Conservation (phyloP, 1,284 basidiomycete species). For the Pterulicium gracile region DNA sequence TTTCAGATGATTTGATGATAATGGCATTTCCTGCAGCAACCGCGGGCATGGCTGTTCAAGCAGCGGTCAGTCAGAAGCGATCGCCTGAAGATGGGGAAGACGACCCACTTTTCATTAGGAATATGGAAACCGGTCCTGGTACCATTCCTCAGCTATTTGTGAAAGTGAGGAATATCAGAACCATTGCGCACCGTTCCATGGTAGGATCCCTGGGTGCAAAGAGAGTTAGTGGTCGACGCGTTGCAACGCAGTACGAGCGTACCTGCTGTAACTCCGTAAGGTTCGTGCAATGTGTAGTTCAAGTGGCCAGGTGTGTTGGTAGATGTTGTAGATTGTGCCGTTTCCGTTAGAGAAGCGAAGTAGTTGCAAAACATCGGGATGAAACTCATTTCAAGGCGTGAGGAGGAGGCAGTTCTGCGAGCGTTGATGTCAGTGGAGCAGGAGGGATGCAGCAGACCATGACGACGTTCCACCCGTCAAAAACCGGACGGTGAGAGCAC, state of each 20-base stretch:
- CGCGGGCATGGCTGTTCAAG: slow-evolving; percentile 1
- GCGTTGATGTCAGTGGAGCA: background rate
- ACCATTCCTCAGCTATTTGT: background rate
- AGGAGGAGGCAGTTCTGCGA: background rate
- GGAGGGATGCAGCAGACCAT: too few species aligned
- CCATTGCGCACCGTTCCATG: background rate
- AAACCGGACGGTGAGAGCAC: too few species aligned
- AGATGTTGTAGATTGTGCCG: background rate
- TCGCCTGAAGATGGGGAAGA: too few species aligned
- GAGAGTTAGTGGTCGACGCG: background rate
- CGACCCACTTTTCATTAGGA: too few species aligned
- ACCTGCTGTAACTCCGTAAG: slow-evolving; percentile 5
- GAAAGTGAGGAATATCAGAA: background rate
- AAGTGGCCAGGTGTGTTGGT: slow-evolving; percentile 3
- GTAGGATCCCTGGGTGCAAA: slow-evolving; percentile 1
- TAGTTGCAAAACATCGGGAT: background rate
- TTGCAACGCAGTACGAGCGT: background rate
- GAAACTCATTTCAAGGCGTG: background rate
- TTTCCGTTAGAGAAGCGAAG: slow-evolving; percentile 3
- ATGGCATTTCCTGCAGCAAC: slow-evolving; percentile 5
- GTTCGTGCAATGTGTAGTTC: slow-evolving; percentile 3
- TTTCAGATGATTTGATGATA: slow-evolving; percentile 6
- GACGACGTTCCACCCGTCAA: too few species aligned
- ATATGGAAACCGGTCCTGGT: background rate
- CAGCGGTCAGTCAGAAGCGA: background rate